A percentile compares a stretch with the other conserved stretches of the same genome.
phyloP scores from a whole-genome alignment of 1,284 basidiomycete species.

The Heterobasidion irregulare region DNA sequence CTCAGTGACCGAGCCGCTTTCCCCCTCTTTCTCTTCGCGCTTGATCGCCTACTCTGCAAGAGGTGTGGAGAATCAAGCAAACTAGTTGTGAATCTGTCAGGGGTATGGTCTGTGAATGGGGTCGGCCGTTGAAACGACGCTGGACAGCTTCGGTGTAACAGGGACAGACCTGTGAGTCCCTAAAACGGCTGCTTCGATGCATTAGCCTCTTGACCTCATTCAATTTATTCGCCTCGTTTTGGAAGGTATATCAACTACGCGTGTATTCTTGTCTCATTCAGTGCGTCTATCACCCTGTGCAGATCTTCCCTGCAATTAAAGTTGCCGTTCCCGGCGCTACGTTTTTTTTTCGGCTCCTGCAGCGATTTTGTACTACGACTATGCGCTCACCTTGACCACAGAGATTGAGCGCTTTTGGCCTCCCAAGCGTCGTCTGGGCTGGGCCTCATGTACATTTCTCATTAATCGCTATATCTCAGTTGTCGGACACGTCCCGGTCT shows the following conservation, averaged over 20 bases:
- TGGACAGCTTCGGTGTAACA: background rate
- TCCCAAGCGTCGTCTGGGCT: background rate
- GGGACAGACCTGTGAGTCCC: background rate
- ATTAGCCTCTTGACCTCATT: background rate
- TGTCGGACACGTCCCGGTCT: conserved; percentile 7
- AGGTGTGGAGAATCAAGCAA: background rate
- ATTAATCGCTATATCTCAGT: conserved; percentile 8
- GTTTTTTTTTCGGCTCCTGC: background rate
- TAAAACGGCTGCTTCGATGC: background rate
- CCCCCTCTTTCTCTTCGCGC: too few species aligned
- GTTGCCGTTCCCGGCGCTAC: background rate
- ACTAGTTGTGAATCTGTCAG: background rate
- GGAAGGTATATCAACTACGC: background rate
- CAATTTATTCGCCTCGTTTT: background rate
- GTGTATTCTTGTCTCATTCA: background rate
- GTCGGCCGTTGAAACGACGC: background rate
- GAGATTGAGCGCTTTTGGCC: conserved; percentile 9
- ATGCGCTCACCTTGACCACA: conserved; percentile 4
- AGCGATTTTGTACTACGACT: conserved; percentile 10
- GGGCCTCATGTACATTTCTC: conserved; percentile 6
- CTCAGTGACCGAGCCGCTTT: too few species aligned
- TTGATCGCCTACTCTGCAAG: background rate
- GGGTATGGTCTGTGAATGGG: background rate
- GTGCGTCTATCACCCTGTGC: background rate
- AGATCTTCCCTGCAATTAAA: background rate